Base-by-base conservation (phyloP, 1,139 yeast genomes). In the Sugiyamaella grinbergsii region DNA sequence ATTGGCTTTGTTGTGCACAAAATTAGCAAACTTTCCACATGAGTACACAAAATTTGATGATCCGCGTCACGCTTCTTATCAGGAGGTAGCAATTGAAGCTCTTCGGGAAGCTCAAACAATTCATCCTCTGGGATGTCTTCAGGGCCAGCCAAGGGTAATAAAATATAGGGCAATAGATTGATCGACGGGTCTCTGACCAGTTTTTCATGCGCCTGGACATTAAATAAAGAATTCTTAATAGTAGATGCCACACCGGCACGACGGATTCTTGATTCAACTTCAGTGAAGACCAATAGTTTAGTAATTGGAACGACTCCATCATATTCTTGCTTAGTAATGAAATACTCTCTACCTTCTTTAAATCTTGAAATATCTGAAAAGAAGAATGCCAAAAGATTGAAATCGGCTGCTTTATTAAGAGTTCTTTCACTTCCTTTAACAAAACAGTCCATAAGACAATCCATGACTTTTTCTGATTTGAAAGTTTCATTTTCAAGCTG, bases 161-260 rank as follows among this genome's bases (percentile, higher is more conserved):
- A 74, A 32, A 93, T 77, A 63, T 86, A 89, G 4, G 96, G 95
- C 60, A 93, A 74, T 33, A 91, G 64, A 61, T 91, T 88, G 54
- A 89, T 81, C 16, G 77, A 73, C 46, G 79, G 82, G 60, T 86
- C 84, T 10, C 70, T 72, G 33, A 89, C 69, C 44, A 93, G 72
- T 33, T 67, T 69, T 61, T 72, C 71, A 63, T 93, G 98, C 38
- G 79, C 71, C 40, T 82, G 79, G 2, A 88, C 75, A 64, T 91
- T 96, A 64, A 93, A 93, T 47, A 91, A 73, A 0, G 94, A 80
- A 70, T 93, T 93, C 65, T 93, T 93, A 59, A 93, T 86, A 4
- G 96, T 87, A 1, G 95, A 85, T 0, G 96, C 95, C 45, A 89
- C 93, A 62, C 96, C 98, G 66, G 85, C 91, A 68, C 98, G 79